Conservation (phyloP, 352 stramenopile species). For the Phytophthora litchii region DNA sequence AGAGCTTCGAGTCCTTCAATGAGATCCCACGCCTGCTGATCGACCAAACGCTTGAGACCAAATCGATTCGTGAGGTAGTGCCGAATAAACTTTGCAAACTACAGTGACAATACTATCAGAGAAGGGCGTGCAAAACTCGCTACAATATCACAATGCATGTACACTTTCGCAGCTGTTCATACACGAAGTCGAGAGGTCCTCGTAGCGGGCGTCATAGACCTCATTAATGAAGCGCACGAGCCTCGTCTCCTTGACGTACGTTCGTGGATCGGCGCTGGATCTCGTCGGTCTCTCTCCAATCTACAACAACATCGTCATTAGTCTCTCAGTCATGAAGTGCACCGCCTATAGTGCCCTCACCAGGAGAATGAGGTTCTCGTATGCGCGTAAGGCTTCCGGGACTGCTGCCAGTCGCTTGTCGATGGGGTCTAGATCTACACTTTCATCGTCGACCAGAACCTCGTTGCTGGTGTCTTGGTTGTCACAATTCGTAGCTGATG, state of each 20-base stretch:
- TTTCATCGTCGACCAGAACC: constrained; percentile 7
- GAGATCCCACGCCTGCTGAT: constrained; percentile 66
- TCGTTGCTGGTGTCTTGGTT: constrained; percentile 4
- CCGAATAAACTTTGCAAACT: constrained; percentile 57
- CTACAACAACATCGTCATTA: constrained; percentile 1
- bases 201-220: constrained; percentile 68
- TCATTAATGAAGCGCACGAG: constrained; percentile 66
- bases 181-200: constrained; percentile 30
- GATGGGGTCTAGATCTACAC: constrained; percentile 3
- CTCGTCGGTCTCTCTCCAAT: constrained; percentile 20
- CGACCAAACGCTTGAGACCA: constrained; percentile 61
- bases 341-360: constrained; percentile 15
- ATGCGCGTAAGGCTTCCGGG: constrained; percentile 30
- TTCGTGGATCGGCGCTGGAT: neutral
- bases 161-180: constrained; percentile 27
- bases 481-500: neutral
- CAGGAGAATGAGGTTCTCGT: constrained; percentile 45
- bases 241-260: constrained; percentile 55
- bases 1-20: constrained; percentile 50
- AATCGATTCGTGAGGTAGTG: constrained; percentile 74
- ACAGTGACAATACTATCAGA: neutral
- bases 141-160: neutral
- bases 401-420: constrained; percentile 25
- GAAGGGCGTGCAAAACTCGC: neutral
- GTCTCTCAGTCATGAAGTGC: neutral